These are phyloP conservation scores for Knoxia roxburghii DNA, from an alignment of 257 asterid species.

Conservation along the genomic window DNA sequence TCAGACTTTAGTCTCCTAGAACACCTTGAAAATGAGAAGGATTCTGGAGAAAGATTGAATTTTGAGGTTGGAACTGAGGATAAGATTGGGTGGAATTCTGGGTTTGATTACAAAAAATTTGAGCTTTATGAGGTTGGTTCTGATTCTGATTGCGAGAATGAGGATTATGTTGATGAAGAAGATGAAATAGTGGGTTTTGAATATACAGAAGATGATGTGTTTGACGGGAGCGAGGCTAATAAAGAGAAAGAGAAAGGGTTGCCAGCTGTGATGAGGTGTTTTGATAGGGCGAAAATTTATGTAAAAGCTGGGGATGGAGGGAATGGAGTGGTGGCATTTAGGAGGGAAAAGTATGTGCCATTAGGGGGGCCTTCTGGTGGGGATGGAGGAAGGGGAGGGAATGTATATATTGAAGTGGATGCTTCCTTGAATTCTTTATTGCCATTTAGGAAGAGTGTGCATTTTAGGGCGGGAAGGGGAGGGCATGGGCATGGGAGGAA, in stretches of 20 bases:
- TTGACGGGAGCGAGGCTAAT: constrained; percentile 41
- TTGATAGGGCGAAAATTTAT: constrained; percentile 73
- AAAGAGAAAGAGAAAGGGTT: constrained; percentile 86
- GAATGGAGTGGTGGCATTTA: constrained; percentile 84
- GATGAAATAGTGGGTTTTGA: constrained; percentile 26
- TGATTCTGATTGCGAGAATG: constrained; percentile 45
- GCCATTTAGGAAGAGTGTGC: constrained; percentile 75
- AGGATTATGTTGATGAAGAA: constrained; percentile 27
- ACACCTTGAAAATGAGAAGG: not conserved
- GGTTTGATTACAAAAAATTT: constrained; percentile 51
- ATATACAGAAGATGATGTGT: constrained; percentile 18
- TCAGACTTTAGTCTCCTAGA: constrained; percentile 8
- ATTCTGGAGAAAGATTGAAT: constrained; percentile 7
- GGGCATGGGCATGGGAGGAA: constrained; percentile 79
- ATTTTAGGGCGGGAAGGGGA: constrained; percentile 89
- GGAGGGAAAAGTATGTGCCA: constrained; percentile 94
- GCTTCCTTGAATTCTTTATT: constrained; percentile 75
- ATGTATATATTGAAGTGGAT: constrained; percentile 74
- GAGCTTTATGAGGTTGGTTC: constrained; percentile 68
- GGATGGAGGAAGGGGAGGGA: constrained; percentile 98
- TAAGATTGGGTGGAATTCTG: constrained; percentile 14
- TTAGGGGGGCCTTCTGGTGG: constrained; percentile 97
- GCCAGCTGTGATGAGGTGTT: constrained; percentile 97
- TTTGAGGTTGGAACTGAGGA: constrained; percentile 27
- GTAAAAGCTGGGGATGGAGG: constrained; percentile 96